Base-by-base conservation (phyloP, 768 basidiomycete species). In the Podaxis pistillaris region DNA sequence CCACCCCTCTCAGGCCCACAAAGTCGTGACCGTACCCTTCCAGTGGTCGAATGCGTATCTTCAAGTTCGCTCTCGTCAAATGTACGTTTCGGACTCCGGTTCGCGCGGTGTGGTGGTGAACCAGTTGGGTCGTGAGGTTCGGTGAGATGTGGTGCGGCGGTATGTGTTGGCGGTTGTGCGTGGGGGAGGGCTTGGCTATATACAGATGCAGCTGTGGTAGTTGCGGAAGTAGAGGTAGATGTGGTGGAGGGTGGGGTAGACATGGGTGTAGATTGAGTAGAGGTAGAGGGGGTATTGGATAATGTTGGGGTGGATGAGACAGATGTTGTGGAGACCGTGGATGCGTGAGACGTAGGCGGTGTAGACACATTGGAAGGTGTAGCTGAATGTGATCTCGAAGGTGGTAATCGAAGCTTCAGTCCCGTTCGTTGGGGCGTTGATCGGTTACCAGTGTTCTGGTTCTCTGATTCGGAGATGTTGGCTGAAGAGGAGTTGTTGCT, bases 51-150 rank as follows among this genome's bases (percentile, higher is more conserved):
- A 53, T 63, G 62, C 1, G 56, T 49, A 26, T 65, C 65, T 13
- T 64, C 67, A 1, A 70, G 47, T n/a, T 63, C 68, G 19, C 69
- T 70, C 40, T 76, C 74, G 61, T 75, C 75, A 60, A 77, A 75
- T 0, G 76, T 70, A 19, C 77, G 67, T 68, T 75, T 75, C 12
- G 74, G 74, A n/a, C 63, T 64, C 15, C 61, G 22, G 37, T 61
- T 61, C 1, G 52, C 44, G 1, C 59, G 51, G 22, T 53, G 69
- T 68, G 22, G n/a, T 66, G 65, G 12, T 69, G 67, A 44, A 44
- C 6, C 62, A 4, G 44, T n/a, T 4, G 57, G 11, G 54, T 55
- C 65, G 64, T n/a, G 62, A 56, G 44, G 56, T 36, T 54, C 63
- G 49, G 47, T 60, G 28, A 64, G 64, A 55, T 65, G 40, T 1